phyloP scores from a whole-genome alignment of 371 early-diverging fungal species.

The Rhizomucor pusillus region DNA sequence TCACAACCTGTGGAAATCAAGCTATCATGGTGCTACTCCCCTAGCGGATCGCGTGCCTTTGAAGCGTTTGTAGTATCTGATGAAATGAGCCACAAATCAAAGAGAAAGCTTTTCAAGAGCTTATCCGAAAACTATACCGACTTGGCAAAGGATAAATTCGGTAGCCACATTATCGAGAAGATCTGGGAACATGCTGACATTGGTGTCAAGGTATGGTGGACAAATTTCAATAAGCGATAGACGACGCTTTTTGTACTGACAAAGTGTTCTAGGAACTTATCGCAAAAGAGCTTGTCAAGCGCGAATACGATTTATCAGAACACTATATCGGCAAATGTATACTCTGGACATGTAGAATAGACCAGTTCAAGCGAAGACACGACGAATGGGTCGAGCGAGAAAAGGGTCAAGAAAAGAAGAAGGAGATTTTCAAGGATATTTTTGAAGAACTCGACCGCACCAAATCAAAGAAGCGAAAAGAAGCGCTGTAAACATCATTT shows the following conservation, averaged over 20 bases:
- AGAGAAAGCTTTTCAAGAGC: conserved; percentile 63
- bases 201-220: conserved; percentile 56
- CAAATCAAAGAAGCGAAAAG: no score
- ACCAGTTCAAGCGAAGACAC: conserved; percentile 68
- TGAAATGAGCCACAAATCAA: conserved; percentile 55
- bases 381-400: conserved; percentile 76
- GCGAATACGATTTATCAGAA: conserved; percentile 53
- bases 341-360: conserved; percentile 76
- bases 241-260: background rate
- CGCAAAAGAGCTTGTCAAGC: conserved; percentile 62
- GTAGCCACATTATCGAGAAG: conserved; percentile 77
- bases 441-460: conserved; percentile 38
- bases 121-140: conserved; percentile 56
- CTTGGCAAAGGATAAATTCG: conserved; percentile 73
- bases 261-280: conserved; percentile 51
- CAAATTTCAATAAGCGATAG: background rate
- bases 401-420: conserved; percentile 68
- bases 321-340: conserved; percentile 75
- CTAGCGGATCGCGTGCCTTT: conserved; percentile 71
- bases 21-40: conserved; percentile 63
- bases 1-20: conserved; percentile 50
- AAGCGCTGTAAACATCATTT: no score
- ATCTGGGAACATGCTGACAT: conserved; percentile 78
- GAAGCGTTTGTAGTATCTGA: conserved; percentile 66
- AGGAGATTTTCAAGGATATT: conserved; percentile 77